Base-by-base conservation (phyloP, 2,329 filamentous ascomycete genomes). In the Diaporthe ampelina region DNA sequence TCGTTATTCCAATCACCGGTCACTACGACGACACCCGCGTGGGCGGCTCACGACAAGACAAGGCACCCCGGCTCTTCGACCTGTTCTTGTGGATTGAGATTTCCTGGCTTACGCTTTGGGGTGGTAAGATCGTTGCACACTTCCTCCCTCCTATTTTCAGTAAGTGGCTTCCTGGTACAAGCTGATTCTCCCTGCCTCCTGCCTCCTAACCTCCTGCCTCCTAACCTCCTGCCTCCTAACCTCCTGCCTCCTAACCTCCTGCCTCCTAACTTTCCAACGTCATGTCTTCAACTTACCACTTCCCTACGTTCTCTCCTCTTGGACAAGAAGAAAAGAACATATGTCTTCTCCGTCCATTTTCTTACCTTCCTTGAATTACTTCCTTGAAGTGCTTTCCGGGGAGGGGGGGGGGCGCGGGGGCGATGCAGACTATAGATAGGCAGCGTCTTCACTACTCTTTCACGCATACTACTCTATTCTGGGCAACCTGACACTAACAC, bases 81-180 rank as follows among this genome's bases (percentile, higher is more conserved):
- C 85, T 94, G 63, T 93, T 93, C 78, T 84, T 92, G 63, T 93
- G 92, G 92, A 88, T 94, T 77, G 90, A 93, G 79, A 86, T 92
- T 69, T 86, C 92, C 48, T 94, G 92, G 92, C 82, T 92, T 52
- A 87, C 88, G 11, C 86, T 94, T 15, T 94, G 92, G 92, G 84
- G 87, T 24, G 91, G 89, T 77, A 94, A 94, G 83, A 82, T 93
- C 57, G 85, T 91, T 15, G 90, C 92, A 19, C 90, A 90, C 81
- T 80, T 89, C 21, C 79, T 93, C 3, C 92, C 92, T 0, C 82
- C 85, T 52, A 77, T 90, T 70, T 94, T 94, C 82, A 91, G 58
- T 63, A 29, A 63, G 58, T 63, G 13, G 58, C 58, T 29, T 63
- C 58, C 24, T 37, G 21, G 3, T 21, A 26, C 8, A 58, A 58